A percentile compares a stretch with the other conserved stretches of the same genome.
These are phyloP conservation scores for Eucalyptus curtisii DNA, from an alignment of 345 rosid species.

Conservation along the genomic window DNA sequence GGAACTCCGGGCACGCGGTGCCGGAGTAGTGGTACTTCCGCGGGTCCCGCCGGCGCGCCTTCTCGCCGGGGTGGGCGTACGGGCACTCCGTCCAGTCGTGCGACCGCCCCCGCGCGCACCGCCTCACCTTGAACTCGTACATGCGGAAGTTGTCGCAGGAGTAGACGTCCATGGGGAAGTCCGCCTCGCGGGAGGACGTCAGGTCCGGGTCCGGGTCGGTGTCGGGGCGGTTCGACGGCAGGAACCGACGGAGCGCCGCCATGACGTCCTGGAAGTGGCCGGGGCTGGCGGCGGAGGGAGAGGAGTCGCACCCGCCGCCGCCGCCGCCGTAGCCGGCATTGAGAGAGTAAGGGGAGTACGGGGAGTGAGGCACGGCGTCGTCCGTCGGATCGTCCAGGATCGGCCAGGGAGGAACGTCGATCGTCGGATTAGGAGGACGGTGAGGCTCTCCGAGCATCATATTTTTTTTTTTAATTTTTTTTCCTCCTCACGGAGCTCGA, in stretches of 20 bases:
- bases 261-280: not conserved
- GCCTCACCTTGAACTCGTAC: conserved; percentile 8
- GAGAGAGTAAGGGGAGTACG: not conserved
- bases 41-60: conserved; percentile 8
- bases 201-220: not conserved
- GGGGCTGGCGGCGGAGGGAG: not conserved
- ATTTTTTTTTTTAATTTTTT: not conserved
- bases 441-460: not conserved
- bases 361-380: not conserved
- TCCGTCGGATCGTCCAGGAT: not conserved
- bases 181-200: not conserved
- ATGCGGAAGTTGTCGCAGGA: conserved; percentile 9
- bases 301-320: not conserved
- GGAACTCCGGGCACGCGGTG: conserved; percentile 8
- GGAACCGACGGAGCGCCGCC: not conserved
- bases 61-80: conserved; percentile 8
- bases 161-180: not conserved
- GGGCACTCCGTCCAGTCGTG: conserved; percentile 19
- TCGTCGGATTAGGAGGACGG: not conserved
- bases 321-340: not conserved
- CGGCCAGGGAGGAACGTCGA: not conserved
- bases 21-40: conserved; percentile 10
- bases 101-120: conserved; percentile 4
- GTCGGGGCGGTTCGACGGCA: not conserved
- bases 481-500: not conserved